These are phyloP conservation scores for Rhizomucor miehei DNA, from an alignment of 371 early-diverging fungal genomes.

Conservation along the genomic window DNA sequence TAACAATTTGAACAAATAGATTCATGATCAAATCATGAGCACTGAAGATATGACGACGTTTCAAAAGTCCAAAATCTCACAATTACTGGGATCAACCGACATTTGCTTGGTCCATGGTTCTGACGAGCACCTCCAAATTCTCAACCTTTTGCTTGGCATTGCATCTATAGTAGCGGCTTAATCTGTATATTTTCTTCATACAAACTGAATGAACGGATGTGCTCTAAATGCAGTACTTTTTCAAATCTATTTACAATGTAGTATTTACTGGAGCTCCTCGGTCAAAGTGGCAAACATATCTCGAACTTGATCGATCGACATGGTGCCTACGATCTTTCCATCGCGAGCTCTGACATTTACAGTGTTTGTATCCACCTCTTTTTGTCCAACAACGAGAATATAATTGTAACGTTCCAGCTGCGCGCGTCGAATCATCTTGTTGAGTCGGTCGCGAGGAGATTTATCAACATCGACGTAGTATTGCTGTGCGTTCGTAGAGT, in stretches of 20 bases:
- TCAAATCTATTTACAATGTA: conserved; percentile 3
- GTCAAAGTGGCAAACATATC: conserved; percentile 43
- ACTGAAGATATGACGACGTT: conserved; percentile 58
- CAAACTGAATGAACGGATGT: neutral
- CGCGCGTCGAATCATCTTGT: conserved; percentile 97
- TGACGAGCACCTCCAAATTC: conserved; percentile 85
- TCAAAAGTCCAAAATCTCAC: conserved; percentile 34
- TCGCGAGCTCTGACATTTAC: conserved; percentile 87
- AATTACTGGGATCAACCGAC: conserved; percentile 44
- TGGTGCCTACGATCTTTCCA: conserved; percentile 50
- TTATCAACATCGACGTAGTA: conserved; percentile 82
- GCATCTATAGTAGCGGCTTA: conserved; percentile 31
- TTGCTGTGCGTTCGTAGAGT: conserved; percentile 1
- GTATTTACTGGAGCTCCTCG: conserved; percentile 30
- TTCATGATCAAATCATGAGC: conserved; percentile 61
- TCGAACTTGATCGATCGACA: conserved; percentile 42
- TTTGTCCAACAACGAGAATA: conserved; percentile 92
- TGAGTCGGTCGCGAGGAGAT: conserved; percentile 77
- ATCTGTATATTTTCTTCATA: neutral
- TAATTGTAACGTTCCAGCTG: conserved; percentile 89
- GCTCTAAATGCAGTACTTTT: neutral
- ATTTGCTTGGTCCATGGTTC: conserved; percentile 81
- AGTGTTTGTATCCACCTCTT: conserved; percentile 78
- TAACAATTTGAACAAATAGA: too few relatives aligned
- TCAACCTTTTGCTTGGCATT: conserved; percentile 61